phyloP scores from a whole-genome alignment of 495 filamentous ascomycete species.

The Trypethelium eluteriae region DNA sequence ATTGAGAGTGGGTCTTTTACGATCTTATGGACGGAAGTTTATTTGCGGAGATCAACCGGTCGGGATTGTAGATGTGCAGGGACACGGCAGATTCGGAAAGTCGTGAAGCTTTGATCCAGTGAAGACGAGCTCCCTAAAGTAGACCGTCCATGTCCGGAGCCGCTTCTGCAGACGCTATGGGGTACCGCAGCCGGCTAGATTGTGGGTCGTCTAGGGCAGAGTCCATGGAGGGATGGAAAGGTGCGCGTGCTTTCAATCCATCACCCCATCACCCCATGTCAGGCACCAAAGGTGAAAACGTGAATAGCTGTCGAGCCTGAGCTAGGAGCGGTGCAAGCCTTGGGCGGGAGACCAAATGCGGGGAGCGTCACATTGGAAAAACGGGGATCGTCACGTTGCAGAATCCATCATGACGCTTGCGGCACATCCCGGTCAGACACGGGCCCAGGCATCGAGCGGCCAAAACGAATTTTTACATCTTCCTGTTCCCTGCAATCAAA shows the following conservation, averaged over 20 bases:
- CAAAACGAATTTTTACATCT: too few species aligned
- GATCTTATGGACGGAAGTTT: not conserved
- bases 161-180: not conserved
- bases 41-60: conserved; percentile 1
- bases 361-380: conserved; percentile 11
- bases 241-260: too few species aligned
- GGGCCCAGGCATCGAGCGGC: too few species aligned
- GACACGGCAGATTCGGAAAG: not conserved
- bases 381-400: conserved; percentile 9
- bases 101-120: conserved; percentile 5
- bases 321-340: not conserved
- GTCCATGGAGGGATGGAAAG: too few species aligned
- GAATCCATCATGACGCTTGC: not conserved
- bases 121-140: not conserved
- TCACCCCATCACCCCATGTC: not conserved
- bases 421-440: not conserved
- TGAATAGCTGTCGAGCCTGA: not conserved
- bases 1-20: not conserved
- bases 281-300: not conserved
- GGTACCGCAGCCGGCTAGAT: too few species aligned
- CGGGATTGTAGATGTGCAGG: conserved; percentile 8
- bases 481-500: too few species aligned
- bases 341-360: not conserved
- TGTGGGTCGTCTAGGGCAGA: too few species aligned
- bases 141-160: not conserved